These are phyloP conservation scores for Ophiostoma tasmaniense DNA, from an alignment of 2,329 filamentous ascomycete species.

Conservation along the genomic window DNA sequence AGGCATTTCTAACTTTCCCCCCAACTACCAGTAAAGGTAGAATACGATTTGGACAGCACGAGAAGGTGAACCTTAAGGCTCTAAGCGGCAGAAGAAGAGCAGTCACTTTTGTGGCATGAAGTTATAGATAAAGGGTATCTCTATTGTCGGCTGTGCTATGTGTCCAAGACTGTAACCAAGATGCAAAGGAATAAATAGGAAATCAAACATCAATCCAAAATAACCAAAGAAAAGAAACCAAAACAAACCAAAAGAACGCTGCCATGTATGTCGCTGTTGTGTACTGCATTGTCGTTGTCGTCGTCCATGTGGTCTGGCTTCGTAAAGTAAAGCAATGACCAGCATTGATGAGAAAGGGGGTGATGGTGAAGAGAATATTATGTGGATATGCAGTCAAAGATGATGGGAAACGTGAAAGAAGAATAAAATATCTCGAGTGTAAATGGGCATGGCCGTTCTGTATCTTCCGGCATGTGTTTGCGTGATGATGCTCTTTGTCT, in stretches of 20 bases:
- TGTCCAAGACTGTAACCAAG: not conserved
- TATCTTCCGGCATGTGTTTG: not conserved
- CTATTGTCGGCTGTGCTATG: conserved; percentile 3
- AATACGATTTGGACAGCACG: too few species aligned
- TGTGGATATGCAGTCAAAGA: not conserved
- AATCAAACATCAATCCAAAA: not conserved
- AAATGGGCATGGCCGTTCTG: not conserved
- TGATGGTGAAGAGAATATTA: not conserved
- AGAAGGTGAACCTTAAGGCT: too few species aligned
- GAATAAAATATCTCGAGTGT: not conserved
- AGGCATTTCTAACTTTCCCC: too few species aligned
- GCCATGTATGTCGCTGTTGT: not conserved
- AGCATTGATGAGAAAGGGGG: conserved; percentile 10
- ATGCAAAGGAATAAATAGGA: not conserved
- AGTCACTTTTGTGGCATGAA: too few species aligned
- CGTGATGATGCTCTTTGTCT: not conserved
- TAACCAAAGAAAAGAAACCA: not conserved
- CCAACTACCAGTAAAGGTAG: too few species aligned
- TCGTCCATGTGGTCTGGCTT: not conserved
- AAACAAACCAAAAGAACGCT: not conserved
- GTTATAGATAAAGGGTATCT: conserved; percentile 13
- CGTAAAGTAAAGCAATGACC: conserved; percentile 11
- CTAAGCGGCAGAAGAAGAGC: too few species aligned
- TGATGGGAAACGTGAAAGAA: too few species aligned
- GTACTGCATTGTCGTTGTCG: not conserved